phyloP scores from a whole-genome alignment of 1,139 yeast species.

The Suhomyces atakaporum region DNA sequence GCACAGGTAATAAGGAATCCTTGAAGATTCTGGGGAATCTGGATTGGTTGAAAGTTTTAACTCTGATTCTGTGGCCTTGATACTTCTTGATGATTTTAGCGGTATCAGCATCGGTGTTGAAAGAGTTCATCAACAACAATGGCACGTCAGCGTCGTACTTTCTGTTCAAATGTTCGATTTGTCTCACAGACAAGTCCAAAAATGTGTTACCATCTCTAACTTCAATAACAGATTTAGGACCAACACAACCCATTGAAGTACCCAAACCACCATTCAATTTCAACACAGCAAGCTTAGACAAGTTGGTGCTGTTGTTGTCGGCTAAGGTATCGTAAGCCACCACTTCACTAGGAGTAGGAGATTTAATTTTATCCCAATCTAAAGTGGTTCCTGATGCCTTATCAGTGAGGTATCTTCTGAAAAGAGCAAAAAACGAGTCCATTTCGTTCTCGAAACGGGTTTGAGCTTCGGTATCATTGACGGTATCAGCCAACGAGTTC shows the following conservation, averaged over 20 bases:
- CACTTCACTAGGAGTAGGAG: constrained; percentile 86
- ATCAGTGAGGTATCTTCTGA: constrained; percentile 88
- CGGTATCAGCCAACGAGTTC: constrained; percentile 84
- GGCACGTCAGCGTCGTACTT: constrained; percentile 93
- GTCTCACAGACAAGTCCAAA: constrained; percentile 92
- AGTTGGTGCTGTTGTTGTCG: constrained; percentile 42
- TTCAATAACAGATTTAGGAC: constrained; percentile 97
- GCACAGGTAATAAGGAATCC: constrained; percentile 94
- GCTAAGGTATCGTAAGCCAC: constrained; percentile 65
- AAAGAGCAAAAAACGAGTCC: constrained; percentile 92
- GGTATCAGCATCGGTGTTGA: constrained; percentile 96
- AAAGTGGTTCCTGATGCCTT: constrained; percentile 83
- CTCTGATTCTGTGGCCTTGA: constrained; percentile 94
- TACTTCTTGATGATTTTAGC: constrained; percentile 94
- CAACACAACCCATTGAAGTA: constrained; percentile 99
- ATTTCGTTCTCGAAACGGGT: constrained; percentile 80
- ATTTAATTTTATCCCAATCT: constrained; percentile 95
- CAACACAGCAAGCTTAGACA: constrained; percentile 87
- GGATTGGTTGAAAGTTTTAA: constrained; percentile 95
- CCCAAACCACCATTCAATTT: constrained; percentile 98
- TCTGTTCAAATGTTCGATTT: constrained; percentile 92
- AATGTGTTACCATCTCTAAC: constrained; percentile 98
- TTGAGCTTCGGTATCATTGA: constrained; percentile 57
- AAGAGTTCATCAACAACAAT: constrained; percentile 93
- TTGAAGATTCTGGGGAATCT: constrained; percentile 93